Evolutionary conservation across 371 early-diverging fungal genomes (phyloP), one percentile per base, ranked within the genome.

Genomic region (Circinella minor): DNA sequence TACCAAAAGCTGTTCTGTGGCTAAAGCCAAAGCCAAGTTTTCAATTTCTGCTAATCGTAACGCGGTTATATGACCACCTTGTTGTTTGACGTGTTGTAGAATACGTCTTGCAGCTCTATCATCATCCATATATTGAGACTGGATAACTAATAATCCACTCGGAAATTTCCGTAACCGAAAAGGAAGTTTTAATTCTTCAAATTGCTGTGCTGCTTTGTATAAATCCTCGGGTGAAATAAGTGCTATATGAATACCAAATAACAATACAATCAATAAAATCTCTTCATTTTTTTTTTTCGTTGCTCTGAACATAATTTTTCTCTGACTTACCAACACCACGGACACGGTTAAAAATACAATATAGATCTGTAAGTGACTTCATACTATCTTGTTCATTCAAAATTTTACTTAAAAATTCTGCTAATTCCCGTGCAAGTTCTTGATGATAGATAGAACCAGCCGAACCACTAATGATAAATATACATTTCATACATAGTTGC

Each of bases 301-400:
- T 27, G 27, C 27, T 27, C 0, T 27, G 27, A 27, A 27, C 27
- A 27, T 27, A 27, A n/a, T n/a, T n/a, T n/a, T n/a, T n/a, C n/a
- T n/a, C n/a, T n/a, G n/a, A 47, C 89, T 62, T 86, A 91, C 92
- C 92, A 65, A 88, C 91, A 27, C 96, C 95, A 51, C 97, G 89
- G 3, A 96, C 96, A 8, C 96, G 90, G 76, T 97, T 97, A 73
- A 94, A 95, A 46, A 97, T 72, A 76, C 96, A 96, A 74, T 96
- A 97, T 2, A 95, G 82, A 71, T 97, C 97, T 10, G 93, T 89
- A n/a, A 97, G 76, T 5, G 95, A 79, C 72, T 94, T 89, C 69
- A 94, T 92, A 7, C 91, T 93, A 60, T 90, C 86, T 63, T 87
- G 71, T 18, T 84, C 79, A 43, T 84, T 77, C 39, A 93, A 81